These are phyloP conservation scores for Penicillium sp. DNA, from an alignment of 2,329 filamentous ascomycete genomes.

Conservation along the genomic window DNA sequence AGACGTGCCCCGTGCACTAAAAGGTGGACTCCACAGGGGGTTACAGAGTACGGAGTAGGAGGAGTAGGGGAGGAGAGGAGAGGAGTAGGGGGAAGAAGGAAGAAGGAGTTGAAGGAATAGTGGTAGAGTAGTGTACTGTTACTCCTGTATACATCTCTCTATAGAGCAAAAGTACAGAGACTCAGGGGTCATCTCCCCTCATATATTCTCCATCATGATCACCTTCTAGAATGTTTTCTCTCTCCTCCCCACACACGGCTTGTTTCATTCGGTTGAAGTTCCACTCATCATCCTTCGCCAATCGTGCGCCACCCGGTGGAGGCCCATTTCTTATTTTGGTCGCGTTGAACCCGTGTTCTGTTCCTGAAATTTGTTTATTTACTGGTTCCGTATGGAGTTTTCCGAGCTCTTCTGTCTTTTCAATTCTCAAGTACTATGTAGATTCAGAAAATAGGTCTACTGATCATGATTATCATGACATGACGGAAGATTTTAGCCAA, in stretches of 20 bases:
- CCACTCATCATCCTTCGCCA: background rate
- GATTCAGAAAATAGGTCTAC: background rate
- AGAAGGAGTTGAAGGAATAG: too few relatives aligned
- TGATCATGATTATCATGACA: background rate
- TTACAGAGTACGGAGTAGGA: background rate
- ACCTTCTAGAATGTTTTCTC: background rate
- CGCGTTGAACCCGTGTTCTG: background rate
- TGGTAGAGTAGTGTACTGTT: too few relatives aligned
- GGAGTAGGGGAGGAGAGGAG: background rate
- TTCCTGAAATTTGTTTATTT: background rate
- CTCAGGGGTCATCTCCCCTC: too few relatives aligned
- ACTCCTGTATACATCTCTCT: too few relatives aligned
- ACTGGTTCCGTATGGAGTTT: too few relatives aligned
- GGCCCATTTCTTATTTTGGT: background rate
- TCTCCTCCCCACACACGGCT: background rate
- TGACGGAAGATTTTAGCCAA: conserved; percentile 2
- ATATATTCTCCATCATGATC: too few relatives aligned
- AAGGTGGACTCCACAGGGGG: background rate
- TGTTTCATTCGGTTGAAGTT: background rate
- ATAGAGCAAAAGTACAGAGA: too few relatives aligned
- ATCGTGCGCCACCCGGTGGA: background rate
- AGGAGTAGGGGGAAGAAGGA: background rate
- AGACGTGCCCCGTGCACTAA: background rate
- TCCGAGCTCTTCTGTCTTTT: too few relatives aligned
- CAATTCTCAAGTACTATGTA: too few relatives aligned